Evolutionary conservation across 768 basidiomycete genomes (phyloP), one percentile per base, ranked within the genome.

Genomic region (Xerocomus potaroensis): DNA sequence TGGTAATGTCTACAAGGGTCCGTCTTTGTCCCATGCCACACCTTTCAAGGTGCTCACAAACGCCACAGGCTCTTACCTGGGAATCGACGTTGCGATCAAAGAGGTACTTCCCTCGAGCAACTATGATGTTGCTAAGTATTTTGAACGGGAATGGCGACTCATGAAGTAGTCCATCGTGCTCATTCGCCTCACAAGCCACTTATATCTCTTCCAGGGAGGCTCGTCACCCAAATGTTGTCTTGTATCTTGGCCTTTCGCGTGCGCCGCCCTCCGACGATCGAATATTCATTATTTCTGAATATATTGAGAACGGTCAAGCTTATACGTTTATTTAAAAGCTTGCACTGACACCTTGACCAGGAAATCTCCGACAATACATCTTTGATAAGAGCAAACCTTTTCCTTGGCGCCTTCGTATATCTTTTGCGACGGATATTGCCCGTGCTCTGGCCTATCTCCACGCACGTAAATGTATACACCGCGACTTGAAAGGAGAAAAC

Each of bases 361-460:
- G 64, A 5, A 99, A 97, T 66, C 79, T 97, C 12, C 84, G 95
- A 15, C 73, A 80, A 43, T 97, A 91, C 69, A 95, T 99, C 58
- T 82, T 89, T 58, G 85, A 93, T 72, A 86, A 84, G 68, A 62
- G 68, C 53, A 85, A 81, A 54, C 82, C 87, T 3, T 87, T 97
- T 56, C 92, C 93, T 0, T 98, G 95, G 95, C 80, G 91, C 31
- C 79, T 98, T 36, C 81, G 95, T 8, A 69, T 99, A 32, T 93
- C 90, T 11, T 99, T 99, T 67, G 91, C 95, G 27, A 94, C 85
- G 7, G 95, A 99, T 63, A 88, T 96, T 27, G 76, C 92, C 6
- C 84, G 95, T 14, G 93, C 95, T 0, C 78, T 99, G n/a, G 92
- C 95, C 5, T 99, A 97, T 65, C 85, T 97, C 11, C 95, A 98